Conservation (phyloP, 495 filamentous ascomycete genomes). For the Mycothermus thermophilus region DNA sequence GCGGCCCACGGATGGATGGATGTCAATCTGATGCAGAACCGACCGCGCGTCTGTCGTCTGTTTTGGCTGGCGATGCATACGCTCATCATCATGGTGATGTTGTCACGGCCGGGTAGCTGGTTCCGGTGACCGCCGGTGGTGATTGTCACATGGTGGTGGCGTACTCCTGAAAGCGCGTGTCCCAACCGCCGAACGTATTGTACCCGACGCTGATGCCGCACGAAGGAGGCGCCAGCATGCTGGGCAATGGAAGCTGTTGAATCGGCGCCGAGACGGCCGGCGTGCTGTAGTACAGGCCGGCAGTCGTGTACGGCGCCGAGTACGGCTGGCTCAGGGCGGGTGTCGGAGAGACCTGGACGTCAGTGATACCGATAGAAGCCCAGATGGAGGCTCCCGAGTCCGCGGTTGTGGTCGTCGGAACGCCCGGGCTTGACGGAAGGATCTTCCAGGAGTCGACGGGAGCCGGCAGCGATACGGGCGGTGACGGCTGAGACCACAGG, state of each 20-base stretch:
- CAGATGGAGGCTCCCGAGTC: constrained; percentile 55
- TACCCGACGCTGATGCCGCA: constrained; percentile 69
- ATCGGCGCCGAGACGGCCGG: constrained; percentile 53
- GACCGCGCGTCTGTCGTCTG: not conserved
- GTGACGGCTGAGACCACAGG: constrained; percentile 61
- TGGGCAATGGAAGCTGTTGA: constrained; percentile 71
- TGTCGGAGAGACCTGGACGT: constrained; percentile 57
- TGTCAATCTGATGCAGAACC: constrained; percentile 1
- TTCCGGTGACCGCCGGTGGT: constrained; percentile 24
- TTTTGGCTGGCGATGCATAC: constrained; percentile 3
- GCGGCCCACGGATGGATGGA: constrained; percentile 4
- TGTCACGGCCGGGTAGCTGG: constrained; percentile 27
- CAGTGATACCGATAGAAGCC: constrained; percentile 62
- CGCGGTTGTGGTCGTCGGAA: constrained; percentile 54
- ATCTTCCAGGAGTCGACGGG: constrained; percentile 90
- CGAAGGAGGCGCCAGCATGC: constrained; percentile 62
- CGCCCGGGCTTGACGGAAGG: constrained; percentile 72
- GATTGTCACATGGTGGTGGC: constrained; percentile 51
- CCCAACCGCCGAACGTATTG: constrained; percentile 65
- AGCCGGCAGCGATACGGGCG: constrained; percentile 40
- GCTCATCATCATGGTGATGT: constrained; percentile 18
- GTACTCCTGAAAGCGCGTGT: constrained; percentile 42
- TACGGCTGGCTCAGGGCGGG: constrained; percentile 70
- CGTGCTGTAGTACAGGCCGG: constrained; percentile 47
- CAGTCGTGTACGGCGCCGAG: constrained; percentile 53